Evolutionary conservation across 2,329 filamentous ascomycete species (phyloP).

Genomic region (Colletotrichum plurivorum): DNA sequence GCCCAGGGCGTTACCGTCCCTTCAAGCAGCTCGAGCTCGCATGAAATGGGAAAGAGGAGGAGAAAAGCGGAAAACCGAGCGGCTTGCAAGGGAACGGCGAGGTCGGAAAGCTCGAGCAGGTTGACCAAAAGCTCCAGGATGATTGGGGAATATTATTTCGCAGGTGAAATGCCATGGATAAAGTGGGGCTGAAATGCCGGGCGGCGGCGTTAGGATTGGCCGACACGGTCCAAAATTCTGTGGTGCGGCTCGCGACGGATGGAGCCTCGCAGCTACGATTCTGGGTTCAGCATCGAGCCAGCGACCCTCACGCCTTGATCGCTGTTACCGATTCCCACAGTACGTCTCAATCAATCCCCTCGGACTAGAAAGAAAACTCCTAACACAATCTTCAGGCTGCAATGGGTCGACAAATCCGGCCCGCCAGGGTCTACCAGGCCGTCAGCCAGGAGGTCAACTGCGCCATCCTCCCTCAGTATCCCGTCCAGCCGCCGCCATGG

Average conservation of each 20-base stretch:
- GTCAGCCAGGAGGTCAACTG: constrained; percentile 60
- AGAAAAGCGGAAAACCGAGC: neutral
- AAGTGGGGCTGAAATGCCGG: constrained; percentile 29
- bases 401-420: constrained; percentile 62
- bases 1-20: constrained; percentile 35
- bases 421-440: constrained; percentile 63
- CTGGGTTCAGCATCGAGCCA: neutral
- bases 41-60: neutral
- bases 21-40: constrained; percentile 23
- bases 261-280: neutral
- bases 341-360: neutral
- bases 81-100: neutral
- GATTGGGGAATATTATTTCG: constrained; percentile 38
- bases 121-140: constrained; percentile 31
- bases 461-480: constrained; percentile 52
- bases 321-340: neutral
- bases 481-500: constrained; percentile 61
- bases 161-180: constrained; percentile 20
- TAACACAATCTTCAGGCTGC: constrained; percentile 25
- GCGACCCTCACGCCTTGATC: neutral
- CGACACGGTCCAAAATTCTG: constrained; percentile 42
- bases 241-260: constrained; percentile 21
- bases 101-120: constrained; percentile 27
- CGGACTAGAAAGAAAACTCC: too few relatives aligned
- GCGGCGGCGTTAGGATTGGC: constrained; percentile 40